phyloP scores from a whole-genome alignment of 495 filamentous ascomycete species.

The Aspergillus sclerotioniger region DNA sequence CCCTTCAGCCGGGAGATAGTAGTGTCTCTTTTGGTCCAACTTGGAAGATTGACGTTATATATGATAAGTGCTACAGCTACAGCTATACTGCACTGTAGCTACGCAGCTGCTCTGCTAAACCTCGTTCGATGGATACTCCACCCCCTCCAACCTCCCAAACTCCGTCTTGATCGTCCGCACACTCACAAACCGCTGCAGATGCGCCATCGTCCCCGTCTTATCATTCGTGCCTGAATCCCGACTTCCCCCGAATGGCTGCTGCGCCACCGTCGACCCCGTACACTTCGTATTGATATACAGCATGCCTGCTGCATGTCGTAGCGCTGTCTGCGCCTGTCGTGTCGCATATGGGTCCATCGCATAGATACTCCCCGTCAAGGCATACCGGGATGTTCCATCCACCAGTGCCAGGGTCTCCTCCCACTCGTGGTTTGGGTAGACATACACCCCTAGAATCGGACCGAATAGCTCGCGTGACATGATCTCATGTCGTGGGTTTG shows the following conservation, averaged over 20 bases:
- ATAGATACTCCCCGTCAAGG: constrained; percentile 73
- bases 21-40: too few species aligned
- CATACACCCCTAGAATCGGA: constrained; percentile 64
- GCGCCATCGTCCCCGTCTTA: constrained; percentile 68
- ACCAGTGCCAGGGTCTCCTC: constrained; percentile 52
- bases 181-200: constrained; percentile 70
- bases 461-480: constrained; percentile 75
- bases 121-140: constrained; percentile 67
- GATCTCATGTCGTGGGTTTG: constrained; percentile 60
- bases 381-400: constrained; percentile 64
- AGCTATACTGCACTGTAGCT: background rate
- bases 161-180: constrained; percentile 76
- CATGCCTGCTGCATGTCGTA: constrained; percentile 80
- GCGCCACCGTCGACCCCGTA: constrained; percentile 76
- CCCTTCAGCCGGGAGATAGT: too few species aligned
- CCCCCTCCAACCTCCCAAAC: constrained; percentile 57
- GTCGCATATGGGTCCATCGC: constrained; percentile 63
- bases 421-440: constrained; percentile 64
- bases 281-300: constrained; percentile 75
- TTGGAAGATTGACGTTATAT: background rate
- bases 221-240: constrained; percentile 77
- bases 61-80: background rate
- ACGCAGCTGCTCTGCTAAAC: background rate
- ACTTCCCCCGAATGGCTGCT: constrained; percentile 80
- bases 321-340: constrained; percentile 62